Conservation (phyloP, 2,329 filamentous ascomycete species). For the Dothistroma pini region DNA sequence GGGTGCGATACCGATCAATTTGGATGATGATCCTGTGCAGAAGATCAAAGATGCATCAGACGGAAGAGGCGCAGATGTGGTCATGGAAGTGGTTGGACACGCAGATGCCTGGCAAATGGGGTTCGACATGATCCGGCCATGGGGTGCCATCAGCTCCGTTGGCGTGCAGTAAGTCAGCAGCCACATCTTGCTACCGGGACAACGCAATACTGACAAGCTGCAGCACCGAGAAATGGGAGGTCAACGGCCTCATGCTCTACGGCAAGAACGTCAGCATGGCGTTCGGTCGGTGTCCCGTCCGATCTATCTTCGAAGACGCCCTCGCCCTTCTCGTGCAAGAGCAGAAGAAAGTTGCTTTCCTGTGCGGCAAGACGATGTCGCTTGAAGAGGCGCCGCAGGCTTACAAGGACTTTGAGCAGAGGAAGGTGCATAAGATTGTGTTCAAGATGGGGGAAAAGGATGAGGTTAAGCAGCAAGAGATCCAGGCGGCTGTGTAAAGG, state of each 20-base stretch:
- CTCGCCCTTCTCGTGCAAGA: constrained; percentile 45
- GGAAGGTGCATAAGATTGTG: constrained; percentile 52
- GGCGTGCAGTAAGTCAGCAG: constrained; percentile 41
- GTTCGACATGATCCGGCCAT: constrained; percentile 49
- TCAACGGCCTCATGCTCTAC: constrained; percentile 48
- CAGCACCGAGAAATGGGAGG: constrained; percentile 41
- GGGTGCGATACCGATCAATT: constrained; percentile 81
- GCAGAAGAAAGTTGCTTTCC: constrained; percentile 50
- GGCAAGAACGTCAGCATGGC: constrained; percentile 49
- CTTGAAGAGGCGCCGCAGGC: constrained; percentile 50
- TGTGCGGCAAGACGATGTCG: constrained; percentile 53
- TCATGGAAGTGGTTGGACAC: constrained; percentile 58
- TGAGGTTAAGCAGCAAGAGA: constrained; percentile 19
- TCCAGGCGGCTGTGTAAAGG: constrained; percentile 8
- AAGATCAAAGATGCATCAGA: constrained; percentile 71
- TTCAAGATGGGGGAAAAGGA: constrained; percentile 39
- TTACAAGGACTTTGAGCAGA: constrained; percentile 52
- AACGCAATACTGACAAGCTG: neutral
- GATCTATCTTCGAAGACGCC: constrained; percentile 49
- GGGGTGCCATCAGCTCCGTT: constrained; percentile 47
- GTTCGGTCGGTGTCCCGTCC: constrained; percentile 50
- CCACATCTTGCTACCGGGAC: neutral
- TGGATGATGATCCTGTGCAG: constrained; percentile 50
- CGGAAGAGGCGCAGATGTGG: constrained; percentile 78
- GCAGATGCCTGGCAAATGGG: constrained; percentile 47